Base-by-base conservation (phyloP, 495 filamentous ascomycete species). In the Trichocladium uniseriatum region DNA sequence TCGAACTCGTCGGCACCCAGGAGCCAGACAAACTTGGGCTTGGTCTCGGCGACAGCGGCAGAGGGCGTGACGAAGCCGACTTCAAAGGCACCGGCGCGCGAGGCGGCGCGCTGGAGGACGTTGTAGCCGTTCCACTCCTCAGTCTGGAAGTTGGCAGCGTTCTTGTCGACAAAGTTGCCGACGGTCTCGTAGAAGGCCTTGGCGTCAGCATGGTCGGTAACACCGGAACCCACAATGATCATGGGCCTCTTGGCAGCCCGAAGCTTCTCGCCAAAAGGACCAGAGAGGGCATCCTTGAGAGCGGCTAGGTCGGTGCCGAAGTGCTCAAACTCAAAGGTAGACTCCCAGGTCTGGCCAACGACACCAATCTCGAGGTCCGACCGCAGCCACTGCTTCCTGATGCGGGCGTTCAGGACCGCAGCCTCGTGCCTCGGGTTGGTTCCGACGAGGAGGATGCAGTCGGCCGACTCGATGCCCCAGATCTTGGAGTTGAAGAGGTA, bases 101-200 rank as follows among this genome's bases (percentile, higher is more conserved):
- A 96, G 45, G 92, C 92, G 14, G 85, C 84, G 47, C 89, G 81
- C 70, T 98, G 92, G 37, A 98, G 82, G 41, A 98, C 79, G 62
- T 95, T 98, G 75, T 89, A 98, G 47, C 90, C 92, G 68, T 95
- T 91, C 89, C 94, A 97, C 56, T 95, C 88, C 19, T 82, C 76
- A 4, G 86, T 92, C 48, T 79, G 70, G 77, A 98, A 95, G 70
- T 84, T 95, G 57, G 74, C 69, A 43, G 87, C 79, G 62, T 95
- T 83, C 79, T 94, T 95, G 50, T 95, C 89, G 40, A 97, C 82
- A 59, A 95, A 98, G 56, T 71, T 60, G 27, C 91, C 91, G 52
- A 97, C 77, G 13, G 82, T 75, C 70, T 96, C 89, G 67, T 88
- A 96, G 58, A 96, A 87, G 35, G 87, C 81, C 72, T 94, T 94